phyloP scores from a whole-genome alignment of 2,329 filamentous ascomycete species.

The Aaosphaeria arxii region DNA sequence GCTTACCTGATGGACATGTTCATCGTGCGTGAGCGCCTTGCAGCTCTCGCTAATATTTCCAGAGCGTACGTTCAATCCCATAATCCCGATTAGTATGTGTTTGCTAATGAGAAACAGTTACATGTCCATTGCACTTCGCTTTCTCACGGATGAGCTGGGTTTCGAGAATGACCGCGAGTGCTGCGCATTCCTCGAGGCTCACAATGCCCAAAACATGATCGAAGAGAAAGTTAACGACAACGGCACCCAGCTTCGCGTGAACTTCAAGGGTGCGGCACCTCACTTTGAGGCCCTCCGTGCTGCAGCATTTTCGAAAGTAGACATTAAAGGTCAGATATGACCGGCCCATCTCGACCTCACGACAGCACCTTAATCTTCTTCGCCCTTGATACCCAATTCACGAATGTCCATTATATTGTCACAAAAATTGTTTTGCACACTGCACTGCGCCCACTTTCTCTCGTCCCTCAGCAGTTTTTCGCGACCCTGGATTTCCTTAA shows the following conservation, averaged over 20 bases:
- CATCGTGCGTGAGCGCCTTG: slow-evolving; percentile 86
- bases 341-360: slow-evolving; percentile 25
- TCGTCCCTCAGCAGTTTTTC: slow-evolving; percentile 1
- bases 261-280: slow-evolving; percentile 58
- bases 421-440: too few species aligned
- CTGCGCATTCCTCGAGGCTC: slow-evolving; percentile 82
- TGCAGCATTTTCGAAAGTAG: slow-evolving; percentile 79
- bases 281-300: slow-evolving; percentile 73
- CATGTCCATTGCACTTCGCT: slow-evolving; percentile 84
- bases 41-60: slow-evolving; percentile 87
- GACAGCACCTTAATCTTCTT: slow-evolving; percentile 1
- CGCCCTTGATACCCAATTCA: neutral
- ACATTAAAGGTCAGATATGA: slow-evolving; percentile 97
- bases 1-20: slow-evolving; percentile 99
- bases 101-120: slow-evolving; percentile 66
- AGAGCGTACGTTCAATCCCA: slow-evolving; percentile 72
- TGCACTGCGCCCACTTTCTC: slow-evolving; percentile 4
- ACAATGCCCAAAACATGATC: slow-evolving; percentile 72
- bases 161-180: slow-evolving; percentile 92
- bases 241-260: slow-evolving; percentile 35
- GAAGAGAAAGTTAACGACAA: slow-evolving; percentile 64
- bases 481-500: slow-evolving; percentile 11
- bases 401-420: neutral
- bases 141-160: slow-evolving; percentile 91
- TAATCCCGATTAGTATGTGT: neutral